Evolutionary conservation across 805 yeast genomes (phyloP).

Genomic region (Ogataea methanolica): DNA sequence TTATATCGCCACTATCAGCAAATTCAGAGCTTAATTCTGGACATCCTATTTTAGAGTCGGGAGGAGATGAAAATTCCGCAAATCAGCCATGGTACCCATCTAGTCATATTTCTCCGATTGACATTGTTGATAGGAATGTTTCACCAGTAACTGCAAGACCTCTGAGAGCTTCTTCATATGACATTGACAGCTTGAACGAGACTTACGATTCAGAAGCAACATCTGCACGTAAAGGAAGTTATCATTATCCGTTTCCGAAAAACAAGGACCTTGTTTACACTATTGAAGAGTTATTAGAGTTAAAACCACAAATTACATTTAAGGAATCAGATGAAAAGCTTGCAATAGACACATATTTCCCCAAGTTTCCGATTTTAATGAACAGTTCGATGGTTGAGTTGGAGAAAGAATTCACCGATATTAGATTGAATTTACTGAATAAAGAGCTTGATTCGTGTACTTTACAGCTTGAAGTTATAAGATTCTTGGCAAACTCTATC

Average conservation of each 20-base stretch:
- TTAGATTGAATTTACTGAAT: slow-evolving; percentile 16
- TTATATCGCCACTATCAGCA: neutral
- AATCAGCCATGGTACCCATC: slow-evolving; percentile 10
- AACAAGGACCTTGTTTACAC: slow-evolving; percentile 7
- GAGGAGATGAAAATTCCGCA: neutral
- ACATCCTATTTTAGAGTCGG: neutral
- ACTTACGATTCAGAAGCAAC: neutral
- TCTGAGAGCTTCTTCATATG: neutral
- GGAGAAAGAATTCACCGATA: slow-evolving; percentile 18
- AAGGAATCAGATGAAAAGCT: slow-evolving; percentile 16
- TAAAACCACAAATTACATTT: slow-evolving; percentile 15
- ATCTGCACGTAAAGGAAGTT: too few relatives aligned
- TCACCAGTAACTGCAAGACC: slow-evolving; percentile 5
- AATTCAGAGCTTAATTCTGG: neutral
- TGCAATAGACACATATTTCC: slow-evolving; percentile 18
- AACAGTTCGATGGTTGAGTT: slow-evolving; percentile 8
- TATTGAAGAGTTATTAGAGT: slow-evolving; percentile 12
- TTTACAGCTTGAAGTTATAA: slow-evolving; percentile 25
- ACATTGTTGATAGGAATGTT: slow-evolving; percentile 11
- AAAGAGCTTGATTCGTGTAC: slow-evolving; percentile 20
- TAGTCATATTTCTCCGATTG: slow-evolving; percentile 16
- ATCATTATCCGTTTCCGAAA: neutral
- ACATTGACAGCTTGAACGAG: neutral
- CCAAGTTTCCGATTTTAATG: slow-evolving; percentile 7
- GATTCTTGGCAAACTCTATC: slow-evolving; percentile 32